Evolutionary conservation across 2,329 filamentous ascomycete species (phyloP), one percentile per base, ranked within the genome.

Genomic region (Erysiphe pulchra): DNA sequence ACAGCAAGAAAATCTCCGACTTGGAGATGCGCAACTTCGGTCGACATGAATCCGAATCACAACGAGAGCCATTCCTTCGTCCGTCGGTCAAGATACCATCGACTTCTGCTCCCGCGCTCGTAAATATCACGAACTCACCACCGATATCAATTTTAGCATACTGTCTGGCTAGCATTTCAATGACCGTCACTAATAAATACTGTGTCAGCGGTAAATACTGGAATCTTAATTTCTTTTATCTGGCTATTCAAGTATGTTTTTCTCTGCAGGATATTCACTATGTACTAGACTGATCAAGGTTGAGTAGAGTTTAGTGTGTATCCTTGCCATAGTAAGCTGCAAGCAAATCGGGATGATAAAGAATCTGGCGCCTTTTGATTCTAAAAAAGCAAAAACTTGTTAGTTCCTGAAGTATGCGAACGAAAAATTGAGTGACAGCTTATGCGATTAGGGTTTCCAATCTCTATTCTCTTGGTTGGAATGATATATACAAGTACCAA

Each of bases 141-240:
- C 66, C 73, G 41, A 60, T 90, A 42, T 85, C 87, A 18, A 81
- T 98, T 55, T 59, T 92, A 52, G 75, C 82, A 43, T 98, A 98
- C 68, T 98, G 90, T 63, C 68, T 80, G 56, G 83, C 87, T 45
- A 94, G 86, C n/a, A 98, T 98, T 59, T 73, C 87, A 62, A 98
- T 98, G 90, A 98, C 90, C 8, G 82, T 94, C n/a, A 90, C 92
- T 62, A 98, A 98, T 67, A 98, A 98, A 70, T 98, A 92, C 62
- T 86, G 94, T 50, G 75, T 98, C 42, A 94, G 84, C 8, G 90
- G 90, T 49, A 70, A 72, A 45, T 73, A 79, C 53, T 98, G 92
- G 73, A 98, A 98, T 64, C 65, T 98, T 56, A 93, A 92, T 64
- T 93, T 95, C 64, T 83, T 98, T 64, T 80, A 94, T 56, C 73